Percentiles rank a stretch among this genome's conserved stretches.
Evolutionary conservation across 2,329 filamentous ascomycete species (phyloP).

Genomic region (Xylariomycetidae sp.): DNA sequence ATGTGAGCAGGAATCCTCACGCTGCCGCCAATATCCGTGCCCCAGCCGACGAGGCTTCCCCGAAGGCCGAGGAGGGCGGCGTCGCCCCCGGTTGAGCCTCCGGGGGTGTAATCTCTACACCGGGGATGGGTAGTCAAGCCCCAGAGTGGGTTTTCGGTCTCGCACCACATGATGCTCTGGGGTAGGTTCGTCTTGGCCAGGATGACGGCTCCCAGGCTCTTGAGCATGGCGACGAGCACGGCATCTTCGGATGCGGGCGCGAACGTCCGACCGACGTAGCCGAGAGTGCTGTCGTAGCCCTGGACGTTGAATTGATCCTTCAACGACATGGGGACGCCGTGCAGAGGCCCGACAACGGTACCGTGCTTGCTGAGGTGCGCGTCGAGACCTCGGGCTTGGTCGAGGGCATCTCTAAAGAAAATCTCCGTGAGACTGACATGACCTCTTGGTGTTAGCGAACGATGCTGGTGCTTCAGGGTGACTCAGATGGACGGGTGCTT

Average conservation of each 20-base stretch:
- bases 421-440: constrained; percentile 20
- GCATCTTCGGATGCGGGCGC: constrained; percentile 45
- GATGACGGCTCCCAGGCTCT: constrained; percentile 44
- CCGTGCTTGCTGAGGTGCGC: constrained; percentile 7
- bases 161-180: constrained; percentile 28
- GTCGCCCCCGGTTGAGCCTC: constrained; percentile 32
- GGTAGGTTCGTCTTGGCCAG: constrained; percentile 45
- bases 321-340: constrained; percentile 28
- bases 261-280: constrained; percentile 49
- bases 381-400: constrained; percentile 19
- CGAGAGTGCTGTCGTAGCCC: constrained; percentile 53
- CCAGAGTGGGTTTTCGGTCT: constrained; percentile 49
- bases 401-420: constrained; percentile 19
- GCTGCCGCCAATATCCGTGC: constrained; percentile 49
- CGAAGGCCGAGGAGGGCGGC: constrained; percentile 17
- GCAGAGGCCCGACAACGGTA: constrained; percentile 14
- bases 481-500: no score
- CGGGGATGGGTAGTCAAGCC: constrained; percentile 43
- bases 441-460: constrained; percentile 5
- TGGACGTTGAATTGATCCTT: constrained; percentile 61
- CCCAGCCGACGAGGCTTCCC: constrained; percentile 39
- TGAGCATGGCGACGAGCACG: constrained; percentile 43
- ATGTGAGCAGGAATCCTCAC: constrained; percentile 43
- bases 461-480: no score
- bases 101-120: constrained; percentile 37